Evolutionary conservation across 352 stramenopile genomes (phyloP).

Genomic region (Phytopythium oedochilum): DNA sequence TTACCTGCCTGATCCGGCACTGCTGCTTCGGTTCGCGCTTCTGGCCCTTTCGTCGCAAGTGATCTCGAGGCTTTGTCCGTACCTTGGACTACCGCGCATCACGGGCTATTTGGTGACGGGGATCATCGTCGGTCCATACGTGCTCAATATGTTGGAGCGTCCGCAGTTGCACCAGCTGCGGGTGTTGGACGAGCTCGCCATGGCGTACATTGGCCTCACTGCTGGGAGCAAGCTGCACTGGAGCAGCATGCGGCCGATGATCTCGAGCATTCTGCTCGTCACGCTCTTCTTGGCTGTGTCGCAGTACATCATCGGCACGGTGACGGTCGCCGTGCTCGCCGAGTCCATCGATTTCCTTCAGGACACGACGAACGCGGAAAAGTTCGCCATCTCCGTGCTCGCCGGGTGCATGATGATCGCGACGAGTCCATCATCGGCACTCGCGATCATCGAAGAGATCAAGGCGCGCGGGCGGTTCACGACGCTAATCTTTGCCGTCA

Average conservation of each 20-base stretch:
- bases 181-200: constrained; percentile 58
- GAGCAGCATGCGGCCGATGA: constrained; percentile 54
- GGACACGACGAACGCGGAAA: constrained; percentile 49
- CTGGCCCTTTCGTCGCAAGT: constrained; percentile 55
- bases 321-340: constrained; percentile 53
- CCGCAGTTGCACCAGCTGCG: constrained; percentile 44
- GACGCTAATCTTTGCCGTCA: constrained; percentile 62
- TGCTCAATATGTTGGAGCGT: constrained; percentile 43
- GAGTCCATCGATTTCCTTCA: constrained; percentile 63
- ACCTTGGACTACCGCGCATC: constrained; percentile 55
- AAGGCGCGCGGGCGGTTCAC: constrained; percentile 64
- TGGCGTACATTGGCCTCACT: constrained; percentile 62
- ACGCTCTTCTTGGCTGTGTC: constrained; percentile 48
- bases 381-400: constrained; percentile 55
- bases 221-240: constrained; percentile 63
- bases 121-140: constrained; percentile 60
- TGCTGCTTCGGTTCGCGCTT: constrained; percentile 52
- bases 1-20: constrained; percentile 46
- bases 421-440: constrained; percentile 53
- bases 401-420: constrained; percentile 73
- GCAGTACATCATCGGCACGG: constrained; percentile 61
- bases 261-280: constrained; percentile 47
- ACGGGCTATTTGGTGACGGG: constrained; percentile 64
- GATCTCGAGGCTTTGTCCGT: constrained; percentile 55
- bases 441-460: constrained; percentile 66